A percentile compares a stretch with the other conserved stretches of the same genome.
Conservation (phyloP, 106 monocot genomes). For the Platanthera guangdongensis region DNA sequence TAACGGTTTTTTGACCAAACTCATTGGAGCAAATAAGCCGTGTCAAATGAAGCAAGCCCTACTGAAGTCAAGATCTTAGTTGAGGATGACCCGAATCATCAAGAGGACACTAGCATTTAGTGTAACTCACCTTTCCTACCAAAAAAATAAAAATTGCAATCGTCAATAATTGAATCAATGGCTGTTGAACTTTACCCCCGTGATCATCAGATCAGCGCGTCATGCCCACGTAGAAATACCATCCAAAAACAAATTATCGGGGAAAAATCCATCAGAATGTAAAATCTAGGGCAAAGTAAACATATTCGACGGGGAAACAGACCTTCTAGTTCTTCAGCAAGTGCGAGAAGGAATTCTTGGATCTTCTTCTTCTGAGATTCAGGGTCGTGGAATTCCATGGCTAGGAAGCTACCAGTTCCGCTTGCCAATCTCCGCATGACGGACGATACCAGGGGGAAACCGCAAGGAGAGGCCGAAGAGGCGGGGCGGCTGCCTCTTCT, state of each 20-base stretch:
- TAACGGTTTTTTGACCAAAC: no score
- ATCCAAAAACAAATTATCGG: neutral
- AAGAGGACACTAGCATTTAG: no score
- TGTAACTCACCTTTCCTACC: no score
- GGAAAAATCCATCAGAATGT: neutral
- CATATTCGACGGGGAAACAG: neutral
- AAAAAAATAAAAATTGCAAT: no score
- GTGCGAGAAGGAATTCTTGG: slow-evolving; percentile 18
- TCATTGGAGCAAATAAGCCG: no score
- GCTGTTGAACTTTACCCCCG: neutral
- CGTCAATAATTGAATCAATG: neutral
- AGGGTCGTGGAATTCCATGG: slow-evolving; percentile 17
- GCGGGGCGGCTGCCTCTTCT: slow-evolving; percentile 17
- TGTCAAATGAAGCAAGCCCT: no score
- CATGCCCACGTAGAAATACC: neutral
- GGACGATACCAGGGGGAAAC: slow-evolving; percentile 11
- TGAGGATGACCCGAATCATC: no score
- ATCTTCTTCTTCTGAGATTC: slow-evolving; percentile 14
- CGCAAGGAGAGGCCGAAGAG: slow-evolving; percentile 26
- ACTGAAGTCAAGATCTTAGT: no score
- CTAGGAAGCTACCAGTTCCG: slow-evolving; percentile 3
- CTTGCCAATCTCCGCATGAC: slow-evolving; percentile 8
- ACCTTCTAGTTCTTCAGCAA: slow-evolving; percentile 39
- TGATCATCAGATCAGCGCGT: neutral
- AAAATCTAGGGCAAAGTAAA: neutral